These are phyloP conservation scores for Lunasporangiospora selenospora DNA, from an alignment of 192 early-diverging fungal genomes.

Conservation along the genomic window DNA sequence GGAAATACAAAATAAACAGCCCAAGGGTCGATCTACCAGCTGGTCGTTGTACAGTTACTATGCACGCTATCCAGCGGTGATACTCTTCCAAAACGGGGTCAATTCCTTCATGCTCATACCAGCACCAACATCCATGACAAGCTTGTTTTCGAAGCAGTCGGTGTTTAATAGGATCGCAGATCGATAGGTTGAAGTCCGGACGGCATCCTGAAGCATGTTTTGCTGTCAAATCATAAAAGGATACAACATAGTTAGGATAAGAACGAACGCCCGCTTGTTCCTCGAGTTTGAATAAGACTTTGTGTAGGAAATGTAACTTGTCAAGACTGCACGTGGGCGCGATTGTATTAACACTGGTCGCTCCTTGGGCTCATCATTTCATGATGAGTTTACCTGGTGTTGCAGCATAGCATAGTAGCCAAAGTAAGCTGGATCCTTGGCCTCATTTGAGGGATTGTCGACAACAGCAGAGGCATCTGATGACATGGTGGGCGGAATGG, in stretches of 20 bases:
- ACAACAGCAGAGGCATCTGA: slow-evolving; percentile 35
- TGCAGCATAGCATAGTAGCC: slow-evolving; percentile 84
- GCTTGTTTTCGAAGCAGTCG: slow-evolving; percentile 76
- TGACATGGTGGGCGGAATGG: too few species aligned
- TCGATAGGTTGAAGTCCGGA: slow-evolving; percentile 95
- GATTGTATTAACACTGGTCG: not conserved
- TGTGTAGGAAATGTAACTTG: slow-evolving; percentile 10
- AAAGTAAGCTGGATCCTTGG: slow-evolving; percentile 76
- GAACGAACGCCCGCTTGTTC: too few species aligned
- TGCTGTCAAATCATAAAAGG: slow-evolving; percentile 72
- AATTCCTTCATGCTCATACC: slow-evolving; percentile 38
- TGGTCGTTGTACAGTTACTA: too few species aligned
- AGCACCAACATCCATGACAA: slow-evolving; percentile 95
- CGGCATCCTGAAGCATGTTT: slow-evolving; percentile 97
- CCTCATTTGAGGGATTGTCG: slow-evolving; percentile 52
- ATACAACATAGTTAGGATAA: too few species aligned
- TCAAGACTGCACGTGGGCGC: slow-evolving; percentile 2
- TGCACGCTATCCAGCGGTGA: too few species aligned
- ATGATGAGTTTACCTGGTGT: slow-evolving; percentile 76
- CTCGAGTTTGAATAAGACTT: too few species aligned
- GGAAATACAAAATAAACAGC: too few species aligned
- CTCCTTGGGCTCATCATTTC: slow-evolving; percentile 12
- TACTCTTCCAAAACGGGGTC: too few species aligned
- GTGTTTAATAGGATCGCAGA: slow-evolving; percentile 89
- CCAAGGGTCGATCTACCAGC: too few species aligned